Evolutionary conservation across 1,284 basidiomycete species (phyloP).

Genomic region (Rugosomyces carneus): DNA sequence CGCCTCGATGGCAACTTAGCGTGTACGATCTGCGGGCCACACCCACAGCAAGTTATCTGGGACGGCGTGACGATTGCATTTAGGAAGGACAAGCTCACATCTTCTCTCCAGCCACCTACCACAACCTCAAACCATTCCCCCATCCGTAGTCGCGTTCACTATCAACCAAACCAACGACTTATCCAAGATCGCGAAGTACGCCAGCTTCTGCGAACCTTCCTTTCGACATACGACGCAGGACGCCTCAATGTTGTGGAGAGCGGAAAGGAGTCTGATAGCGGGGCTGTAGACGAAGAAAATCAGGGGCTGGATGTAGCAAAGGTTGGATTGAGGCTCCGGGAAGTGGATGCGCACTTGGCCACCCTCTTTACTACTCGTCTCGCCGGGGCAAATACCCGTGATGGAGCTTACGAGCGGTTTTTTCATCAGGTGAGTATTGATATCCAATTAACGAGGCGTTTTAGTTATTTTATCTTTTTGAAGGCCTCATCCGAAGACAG

Average conservation of each 20-base stretch:
- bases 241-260: not conserved
- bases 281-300: not conserved
- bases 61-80: not conserved
- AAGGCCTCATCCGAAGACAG: too few species aligned
- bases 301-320: not conserved
- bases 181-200: not conserved
- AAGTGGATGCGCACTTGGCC: not conserved
- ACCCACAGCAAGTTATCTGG: not conserved
- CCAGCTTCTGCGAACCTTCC: not conserved
- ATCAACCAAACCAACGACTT: not conserved
- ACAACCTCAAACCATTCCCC: not conserved
- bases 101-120: not conserved
- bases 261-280: not conserved
- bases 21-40: slow-evolving; percentile 5
- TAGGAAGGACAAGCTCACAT: not conserved
- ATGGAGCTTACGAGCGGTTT: too few species aligned
- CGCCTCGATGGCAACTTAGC: not conserved
- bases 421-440: too few species aligned
- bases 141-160: not conserved
- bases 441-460: too few species aligned
- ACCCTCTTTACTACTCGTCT: too few species aligned
- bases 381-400: too few species aligned
- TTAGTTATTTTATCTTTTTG: too few species aligned
- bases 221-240: not conserved
- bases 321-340: not conserved